Conservation (phyloP, 768 basidiomycete species). For the Lactarius trivialis region DNA sequence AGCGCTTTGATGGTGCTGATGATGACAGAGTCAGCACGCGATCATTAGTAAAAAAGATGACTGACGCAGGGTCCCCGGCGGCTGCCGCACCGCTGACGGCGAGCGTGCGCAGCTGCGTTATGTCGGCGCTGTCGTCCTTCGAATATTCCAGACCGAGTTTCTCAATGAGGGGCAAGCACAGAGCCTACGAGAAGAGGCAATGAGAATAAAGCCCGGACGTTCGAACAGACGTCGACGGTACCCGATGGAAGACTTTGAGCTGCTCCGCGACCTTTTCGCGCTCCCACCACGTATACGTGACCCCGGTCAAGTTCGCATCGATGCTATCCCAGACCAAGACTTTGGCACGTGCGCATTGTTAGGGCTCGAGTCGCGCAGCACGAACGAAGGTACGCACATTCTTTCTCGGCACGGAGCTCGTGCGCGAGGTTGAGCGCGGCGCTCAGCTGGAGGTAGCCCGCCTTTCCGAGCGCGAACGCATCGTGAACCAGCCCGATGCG, state of each 20-base stretch:
- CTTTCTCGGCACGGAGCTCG: slow-evolving; percentile 64
- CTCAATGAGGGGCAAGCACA: slow-evolving; percentile 72
- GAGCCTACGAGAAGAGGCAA: slow-evolving; percentile 33
- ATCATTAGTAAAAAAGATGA: neutral
- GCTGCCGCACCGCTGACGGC: slow-evolving; percentile 55
- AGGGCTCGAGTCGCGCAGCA: slow-evolving; percentile 1
- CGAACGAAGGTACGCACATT: slow-evolving; percentile 44
- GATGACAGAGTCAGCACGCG: slow-evolving; percentile 24
- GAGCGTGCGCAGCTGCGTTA: slow-evolving; percentile 63
- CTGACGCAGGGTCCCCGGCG: slow-evolving; percentile 39
- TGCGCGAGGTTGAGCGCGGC: slow-evolving; percentile 69
- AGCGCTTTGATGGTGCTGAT: slow-evolving; percentile 71
- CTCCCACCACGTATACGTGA: slow-evolving; percentile 82
- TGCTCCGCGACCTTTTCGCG: slow-evolving; percentile 45
- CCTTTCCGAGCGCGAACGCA: slow-evolving; percentile 69
- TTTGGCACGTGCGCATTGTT: slow-evolving; percentile 29
- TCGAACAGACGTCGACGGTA: slow-evolving; percentile 30
- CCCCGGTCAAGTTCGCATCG: slow-evolving; percentile 42
- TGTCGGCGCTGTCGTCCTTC: slow-evolving; percentile 58
- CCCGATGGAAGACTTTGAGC: slow-evolving; percentile 56
- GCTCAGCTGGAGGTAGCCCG: slow-evolving; percentile 73
- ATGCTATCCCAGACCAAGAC: slow-evolving; percentile 82
- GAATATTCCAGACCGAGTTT: slow-evolving; percentile 73
- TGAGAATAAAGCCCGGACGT: neutral
- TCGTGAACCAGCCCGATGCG: slow-evolving; percentile 87